Evolutionary conservation across 305 asterid species (phyloP), one percentile per base, ranked within the genome.

Genomic region (Salvia sclarea): DNA sequence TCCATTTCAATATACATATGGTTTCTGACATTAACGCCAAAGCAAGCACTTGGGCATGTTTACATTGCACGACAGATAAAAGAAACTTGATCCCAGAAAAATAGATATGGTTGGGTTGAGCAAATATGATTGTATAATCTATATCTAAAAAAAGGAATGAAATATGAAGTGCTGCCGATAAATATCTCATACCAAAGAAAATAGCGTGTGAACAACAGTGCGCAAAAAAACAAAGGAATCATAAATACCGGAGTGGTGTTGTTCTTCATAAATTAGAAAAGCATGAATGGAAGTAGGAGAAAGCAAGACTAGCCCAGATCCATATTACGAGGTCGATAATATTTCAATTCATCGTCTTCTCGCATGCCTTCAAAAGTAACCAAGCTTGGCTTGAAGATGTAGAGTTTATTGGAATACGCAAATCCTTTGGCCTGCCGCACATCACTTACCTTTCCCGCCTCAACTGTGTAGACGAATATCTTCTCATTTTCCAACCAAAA

Each of bases 331-430:
- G 38, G 18, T 6, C 61, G 28, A 5, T 11, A 17, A 6, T 0
- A 10, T 2, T 11, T 11, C 0, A 54, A 20, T 13, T 10, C n/a
- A 5, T 52, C 11, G 21, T 77, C 78, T 41, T 63, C 52, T 24
- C n/a, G 52, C 78, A 77, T 77, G 33, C 78, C 78, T 57, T 57
- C 38, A 9, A 77, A 41, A 17, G 35, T 45, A 33, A 77, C 31
- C 33, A 73, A 22, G 56, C 78, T 77, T 6, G 69, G 73, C 45
- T 64, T 73, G 49, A 64, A 73, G 8, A 10, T 35, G 44, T 57
- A 50, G 18, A 58, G 3, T 10, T 12, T 53, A 6, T 0, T 1
- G 0, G 11, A 2, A 10, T 1, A 11, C 0, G 31, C 8, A 4
- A 69, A 43, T 4, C 8, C 0, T 33, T n/a, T 13, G n/a, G 47